Percentiles rank a stretch among this genome's conserved stretches.
Conservation (phyloP, 2,329 filamentous ascomycete genomes). For the Fusarium pilosicola region DNA sequence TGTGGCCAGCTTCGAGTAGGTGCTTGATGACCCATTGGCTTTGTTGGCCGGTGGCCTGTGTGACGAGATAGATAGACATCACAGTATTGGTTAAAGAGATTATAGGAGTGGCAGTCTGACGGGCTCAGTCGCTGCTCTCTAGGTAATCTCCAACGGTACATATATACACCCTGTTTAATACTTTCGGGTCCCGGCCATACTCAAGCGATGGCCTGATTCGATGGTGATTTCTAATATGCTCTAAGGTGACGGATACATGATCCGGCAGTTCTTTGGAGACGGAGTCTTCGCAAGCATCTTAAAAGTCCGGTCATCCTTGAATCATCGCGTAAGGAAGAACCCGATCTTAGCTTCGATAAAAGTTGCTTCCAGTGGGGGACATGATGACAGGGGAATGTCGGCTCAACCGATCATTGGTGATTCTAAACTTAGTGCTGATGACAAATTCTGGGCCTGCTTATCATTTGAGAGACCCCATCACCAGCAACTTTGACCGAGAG, state of each 20-base stretch:
- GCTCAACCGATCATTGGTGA: not conserved
- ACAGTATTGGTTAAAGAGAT: not conserved
- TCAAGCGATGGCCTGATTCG: accelerated
- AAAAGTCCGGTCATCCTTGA: not conserved
- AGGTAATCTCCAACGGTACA: accelerated
- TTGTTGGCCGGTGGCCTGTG: slow-evolving; percentile 50
- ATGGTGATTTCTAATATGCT: not conserved
- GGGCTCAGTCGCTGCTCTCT: not conserved
- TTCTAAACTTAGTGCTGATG: not conserved
- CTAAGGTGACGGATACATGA: not conserved
- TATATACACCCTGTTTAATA: accelerated
- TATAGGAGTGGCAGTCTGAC: not conserved
- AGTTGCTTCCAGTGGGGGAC: slow-evolving; percentile 24
- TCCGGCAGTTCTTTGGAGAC: not conserved
- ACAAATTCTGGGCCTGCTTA: not conserved
- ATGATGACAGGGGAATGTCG: not conserved
- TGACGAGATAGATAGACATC: slow-evolving; percentile 49
- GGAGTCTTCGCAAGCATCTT: not conserved
- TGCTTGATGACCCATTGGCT: slow-evolving; percentile 45
- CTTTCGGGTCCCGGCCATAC: accelerated
- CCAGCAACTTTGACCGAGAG: slow-evolving; percentile 18
- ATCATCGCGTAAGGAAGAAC: not conserved
- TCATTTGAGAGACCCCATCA: not conserved
- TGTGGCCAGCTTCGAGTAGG: slow-evolving; percentile 48
- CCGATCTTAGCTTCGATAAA: slow-evolving; percentile 10